A percentile compares a stretch with the other conserved stretches of the same genome.
Conservation (phyloP, 371 early-diverging fungal species). For the Parasitella parasitica region DNA sequence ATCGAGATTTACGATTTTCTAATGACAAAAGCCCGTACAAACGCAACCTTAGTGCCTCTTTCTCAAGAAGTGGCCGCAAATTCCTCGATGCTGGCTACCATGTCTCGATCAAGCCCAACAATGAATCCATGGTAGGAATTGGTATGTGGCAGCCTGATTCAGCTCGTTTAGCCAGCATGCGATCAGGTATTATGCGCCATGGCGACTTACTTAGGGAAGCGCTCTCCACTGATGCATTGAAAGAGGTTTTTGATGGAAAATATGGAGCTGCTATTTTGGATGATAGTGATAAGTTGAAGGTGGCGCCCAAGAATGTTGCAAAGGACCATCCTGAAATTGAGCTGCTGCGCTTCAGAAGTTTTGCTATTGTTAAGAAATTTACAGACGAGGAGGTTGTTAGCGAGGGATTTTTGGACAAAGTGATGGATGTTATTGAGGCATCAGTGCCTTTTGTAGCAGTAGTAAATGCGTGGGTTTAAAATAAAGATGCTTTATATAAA, state of each 20-base stretch:
- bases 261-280: conserved; percentile 39
- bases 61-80: conserved; percentile 54
- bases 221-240: conserved; percentile 41
- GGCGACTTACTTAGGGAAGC: conserved; percentile 43
- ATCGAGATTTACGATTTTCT: conserved; percentile 60
- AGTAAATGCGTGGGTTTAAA: conserved; percentile 51
- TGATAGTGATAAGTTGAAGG: conserved; percentile 25
- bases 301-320: conserved; percentile 28
- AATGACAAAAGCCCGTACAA: conserved; percentile 62
- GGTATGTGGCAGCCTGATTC: conserved; percentile 52
- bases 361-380: conserved; percentile 45
- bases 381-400: conserved; percentile 46
- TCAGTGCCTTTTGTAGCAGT: conserved; percentile 56
- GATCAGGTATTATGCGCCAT: conserved; percentile 44
- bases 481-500: not conserved
- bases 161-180: conserved; percentile 30
- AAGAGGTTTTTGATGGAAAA: conserved; percentile 41
- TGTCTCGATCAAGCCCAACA: conserved; percentile 40
- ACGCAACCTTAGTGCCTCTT: conserved; percentile 41
- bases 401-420: conserved; percentile 45
- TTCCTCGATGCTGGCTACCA: conserved; percentile 51
- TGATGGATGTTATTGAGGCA: conserved; percentile 49
- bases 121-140: conserved; percentile 39
- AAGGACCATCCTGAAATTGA: conserved; percentile 57
- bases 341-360: conserved; percentile 44